Base-by-base conservation (phyloP, 352 stramenopile species). In the Pythium grandisporangium region DNA sequence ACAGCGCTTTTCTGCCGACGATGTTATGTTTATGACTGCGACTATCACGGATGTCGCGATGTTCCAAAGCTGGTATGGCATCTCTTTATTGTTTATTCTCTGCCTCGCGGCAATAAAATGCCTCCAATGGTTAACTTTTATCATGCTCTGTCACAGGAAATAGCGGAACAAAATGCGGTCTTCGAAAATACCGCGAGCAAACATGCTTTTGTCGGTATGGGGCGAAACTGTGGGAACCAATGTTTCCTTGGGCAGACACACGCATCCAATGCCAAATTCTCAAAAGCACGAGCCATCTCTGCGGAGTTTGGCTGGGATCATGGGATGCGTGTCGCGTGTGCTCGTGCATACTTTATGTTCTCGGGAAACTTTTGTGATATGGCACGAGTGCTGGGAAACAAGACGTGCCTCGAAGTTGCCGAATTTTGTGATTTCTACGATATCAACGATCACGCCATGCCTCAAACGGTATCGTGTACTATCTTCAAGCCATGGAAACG, bases 21-120 rank as follows among this genome's bases (percentile, higher is more conserved):
- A n/a, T 92, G 79, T 51, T 88, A 80, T 50, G 64, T 82, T 11
- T 92, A 92, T 40, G 79, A 92, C 51, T 92, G 79, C 37, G 71
- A 92, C 45, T 88, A 90, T 42, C 79, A 92, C 42, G 73, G 71
- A 32, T 84, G 67, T 21, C 20, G 59, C 4, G 70, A 77, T 22
- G 51, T 70, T 1, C 65, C 74, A 0, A 74, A 78, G 45, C 61
- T 90, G 40, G 75, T 83, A 42, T n/a, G 50, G 39, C 35, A 26
- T 41, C n/a, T n/a, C n/a, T n/a, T n/a, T n/a, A n/a, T n/a, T n/a
- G n/a, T n/a, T n/a, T n/a, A n/a, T n/a, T n/a, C n/a, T n/a, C n/a
- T n/a, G n/a, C n/a, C n/a, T n/a, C n/a, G n/a, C n/a, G n/a, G n/a
- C n/a, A n/a, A n/a, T n/a, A n/a, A n/a, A n/a, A n/a, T n/a, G n/a